Conservation (phyloP, 2,329 filamentous ascomycete species). For the Venturia carpophila region DNA sequence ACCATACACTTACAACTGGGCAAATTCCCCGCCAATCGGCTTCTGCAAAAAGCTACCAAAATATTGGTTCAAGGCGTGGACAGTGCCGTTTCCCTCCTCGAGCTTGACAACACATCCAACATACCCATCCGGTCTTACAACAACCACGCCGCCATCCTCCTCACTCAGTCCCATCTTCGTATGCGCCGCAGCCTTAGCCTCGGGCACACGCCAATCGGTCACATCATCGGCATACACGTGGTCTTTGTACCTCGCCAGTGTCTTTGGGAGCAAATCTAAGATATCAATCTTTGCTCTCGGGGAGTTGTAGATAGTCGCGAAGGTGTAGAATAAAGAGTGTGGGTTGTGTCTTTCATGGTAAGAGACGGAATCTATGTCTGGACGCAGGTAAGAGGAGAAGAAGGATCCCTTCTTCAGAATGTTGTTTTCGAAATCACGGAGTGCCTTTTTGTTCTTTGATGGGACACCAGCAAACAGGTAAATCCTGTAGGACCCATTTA, state of each 20-base stretch:
- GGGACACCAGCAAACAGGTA: conserved; percentile 76
- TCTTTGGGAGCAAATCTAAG: conserved; percentile 54
- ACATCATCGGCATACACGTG: conserved; percentile 83
- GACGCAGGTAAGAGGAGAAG: conserved; percentile 56
- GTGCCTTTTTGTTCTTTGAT: conserved; percentile 50
- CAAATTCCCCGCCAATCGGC: conserved; percentile 36
- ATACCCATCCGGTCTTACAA: conserved; percentile 82
- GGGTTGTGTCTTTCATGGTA: conserved; percentile 80
- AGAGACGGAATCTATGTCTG: conserved; percentile 54
- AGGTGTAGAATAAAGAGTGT: conserved; percentile 72
- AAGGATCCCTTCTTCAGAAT: conserved; percentile 63
- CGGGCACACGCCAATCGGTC: conserved; percentile 60
- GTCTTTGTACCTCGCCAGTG: conserved; percentile 68
- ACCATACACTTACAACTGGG: conserved; percentile 20
- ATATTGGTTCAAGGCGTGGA: conserved; percentile 77
- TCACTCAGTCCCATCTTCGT: conserved; percentile 76
- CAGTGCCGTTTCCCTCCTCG: conserved; percentile 67
- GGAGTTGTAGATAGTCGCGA: conserved; percentile 67
- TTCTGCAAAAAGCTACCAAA: conserved; percentile 67
- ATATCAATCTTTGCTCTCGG: conserved; percentile 66
- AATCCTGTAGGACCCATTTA: conserved; percentile 81
- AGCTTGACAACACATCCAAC: conserved; percentile 68
- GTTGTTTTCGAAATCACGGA: conserved; percentile 61
- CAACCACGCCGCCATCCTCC: conserved; percentile 67
- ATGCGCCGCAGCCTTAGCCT: conserved; percentile 67